Percentiles rank a stretch among this genome's conserved stretches.
These are phyloP conservation scores for Solanum peruvianum DNA, from an alignment of 257 asterid genomes.

Conservation along the genomic window DNA sequence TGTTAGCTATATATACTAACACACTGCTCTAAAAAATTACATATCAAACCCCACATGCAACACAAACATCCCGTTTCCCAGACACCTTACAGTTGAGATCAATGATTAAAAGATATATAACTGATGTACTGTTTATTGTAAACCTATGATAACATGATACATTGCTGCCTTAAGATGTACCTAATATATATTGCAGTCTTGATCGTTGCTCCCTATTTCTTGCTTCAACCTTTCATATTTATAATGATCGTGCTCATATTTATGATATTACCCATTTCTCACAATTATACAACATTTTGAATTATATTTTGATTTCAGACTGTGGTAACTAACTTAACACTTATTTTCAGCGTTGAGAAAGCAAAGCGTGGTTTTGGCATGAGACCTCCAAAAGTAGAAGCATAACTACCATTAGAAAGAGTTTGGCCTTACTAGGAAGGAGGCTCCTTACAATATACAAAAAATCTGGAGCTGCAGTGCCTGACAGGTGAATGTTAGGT, in stretches of 20 bases:
- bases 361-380: slow-evolving; percentile 80
- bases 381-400: slow-evolving; percentile 44
- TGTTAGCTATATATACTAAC: neutral
- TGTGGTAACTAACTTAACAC: slow-evolving; percentile 14
- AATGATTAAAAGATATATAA: neutral
- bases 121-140: neutral
- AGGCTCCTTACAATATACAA: neutral
- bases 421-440: neutral
- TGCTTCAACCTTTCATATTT: neutral
- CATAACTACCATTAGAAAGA: slow-evolving; percentile 4
- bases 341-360: slow-evolving; percentile 56
- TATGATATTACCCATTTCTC: neutral
- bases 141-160: neutral
- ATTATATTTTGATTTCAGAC: neutral
- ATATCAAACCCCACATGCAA: neutral
- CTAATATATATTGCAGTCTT: neutral
- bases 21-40: neutral
- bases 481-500: neutral
- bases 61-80: neutral
- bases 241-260: neutral
- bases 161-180: neutral
- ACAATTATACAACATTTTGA: neutral
- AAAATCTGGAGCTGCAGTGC: neutral
- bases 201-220: neutral
- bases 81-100: neutral